phyloP scores from a whole-genome alignment of 1,139 yeast species.

The Hanseniaspora gamundiae region DNA sequence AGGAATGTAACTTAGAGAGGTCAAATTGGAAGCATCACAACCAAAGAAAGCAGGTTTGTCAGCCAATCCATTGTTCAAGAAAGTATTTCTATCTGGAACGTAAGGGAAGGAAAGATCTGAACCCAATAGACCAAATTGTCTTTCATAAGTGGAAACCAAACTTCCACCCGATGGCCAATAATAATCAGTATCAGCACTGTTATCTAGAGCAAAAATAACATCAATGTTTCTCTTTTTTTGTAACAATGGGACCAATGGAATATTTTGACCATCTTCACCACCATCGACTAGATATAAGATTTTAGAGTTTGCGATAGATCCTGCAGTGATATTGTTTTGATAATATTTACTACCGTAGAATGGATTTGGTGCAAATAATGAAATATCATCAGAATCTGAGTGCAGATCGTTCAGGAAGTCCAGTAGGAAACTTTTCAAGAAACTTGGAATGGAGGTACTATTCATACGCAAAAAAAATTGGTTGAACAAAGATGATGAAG shows the following conservation, averaged over 20 bases:
- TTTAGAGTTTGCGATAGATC: constrained; percentile 31
- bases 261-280: constrained; percentile 71
- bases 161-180: constrained; percentile 76
- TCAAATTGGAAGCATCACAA: constrained; percentile 59
- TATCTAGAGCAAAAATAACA: constrained; percentile 71
- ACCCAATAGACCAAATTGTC: constrained; percentile 56
- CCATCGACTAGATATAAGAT: constrained; percentile 71
- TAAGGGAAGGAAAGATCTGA: constrained; percentile 65
- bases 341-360: constrained; percentile 41
- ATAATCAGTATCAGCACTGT: constrained; percentile 62
- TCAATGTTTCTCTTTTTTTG: constrained; percentile 66
- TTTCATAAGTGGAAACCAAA: constrained; percentile 47
- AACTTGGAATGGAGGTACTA: constrained; percentile 37
- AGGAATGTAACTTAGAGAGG: constrained; percentile 41
- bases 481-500: constrained; percentile 71
- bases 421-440: constrained; percentile 35
- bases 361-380: constrained; percentile 68
- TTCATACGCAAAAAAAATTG: constrained; percentile 51
- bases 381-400: constrained; percentile 48
- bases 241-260: constrained; percentile 68
- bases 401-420: constrained; percentile 36
- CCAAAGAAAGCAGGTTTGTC: constrained; percentile 76
- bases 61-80: constrained; percentile 43
- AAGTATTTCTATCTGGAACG: constrained; percentile 67
- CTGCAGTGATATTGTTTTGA: constrained; percentile 22